Evolutionary conservation across 495 filamentous ascomycete species (phyloP), one percentile per base, ranked within the genome.

Genomic region (Aspergillus olivimuriae): DNA sequence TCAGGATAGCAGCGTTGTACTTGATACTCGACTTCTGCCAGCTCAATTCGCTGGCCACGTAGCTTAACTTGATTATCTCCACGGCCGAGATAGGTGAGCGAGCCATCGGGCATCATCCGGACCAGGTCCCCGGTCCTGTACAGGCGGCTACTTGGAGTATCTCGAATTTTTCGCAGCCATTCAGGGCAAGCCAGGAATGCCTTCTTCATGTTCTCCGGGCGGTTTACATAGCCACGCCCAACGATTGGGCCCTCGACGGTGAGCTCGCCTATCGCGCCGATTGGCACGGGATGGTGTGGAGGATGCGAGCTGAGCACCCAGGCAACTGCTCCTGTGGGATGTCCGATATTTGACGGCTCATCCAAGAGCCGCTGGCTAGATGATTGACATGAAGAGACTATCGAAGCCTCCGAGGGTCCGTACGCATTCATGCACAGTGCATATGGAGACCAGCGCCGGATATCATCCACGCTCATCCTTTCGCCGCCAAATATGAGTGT

Each of bases 1-100:
- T 5, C 23, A n/a, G 39, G 39, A 31, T 31, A 33, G n/a, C 39
- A 42, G 14, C 32, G 32, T 15, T 34, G 32, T 9, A 34, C 32
- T 9, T 34, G 32, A 34, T 34, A 34, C 14, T 34, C 32, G 4
- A 34, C 32, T 14, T 34, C 32, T 14, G 32, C 9, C 6, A 34
- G 32, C 32, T 34, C 32, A 14, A 34, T 34, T 16, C 32, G 32
- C 32, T 9, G 7, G 5, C 32, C 32, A 7, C 15, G 32, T 10
- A 34, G 32, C 32, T 34, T 34, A 14, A 34, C 32, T 15, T 34
- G 32, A 16, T 15, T 7, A 34, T 34, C 32, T 5, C 5, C 7
- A 7, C 32, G 32, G 14, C 32, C 32, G 15, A 34, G 7, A 14
- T 34, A 34, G 14, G 8, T 7, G 32, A 34, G 5, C 4, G 32